These are phyloP conservation scores for Pyrus communis DNA, from an alignment of 306 rosid species.

Conservation along the genomic window DNA sequence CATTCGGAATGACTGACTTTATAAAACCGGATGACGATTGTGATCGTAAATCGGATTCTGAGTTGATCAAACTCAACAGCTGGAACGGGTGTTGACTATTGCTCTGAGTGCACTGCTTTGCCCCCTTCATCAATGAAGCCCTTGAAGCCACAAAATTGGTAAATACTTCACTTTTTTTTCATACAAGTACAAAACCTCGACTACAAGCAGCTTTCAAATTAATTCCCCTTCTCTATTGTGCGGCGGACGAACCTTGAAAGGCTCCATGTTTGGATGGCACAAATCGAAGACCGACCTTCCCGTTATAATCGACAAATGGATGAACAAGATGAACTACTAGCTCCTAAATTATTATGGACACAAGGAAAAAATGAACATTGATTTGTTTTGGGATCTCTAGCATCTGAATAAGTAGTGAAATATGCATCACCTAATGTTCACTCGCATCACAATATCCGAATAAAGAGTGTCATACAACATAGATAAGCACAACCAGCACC, in stretches of 20 bases:
- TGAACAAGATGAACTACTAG: slow-evolving; percentile 20
- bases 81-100: slow-evolving; percentile 60
- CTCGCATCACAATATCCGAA: not conserved
- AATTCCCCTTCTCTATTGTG: not conserved
- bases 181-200: not conserved
- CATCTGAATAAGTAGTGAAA: not conserved
- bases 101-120: slow-evolving; percentile 41
- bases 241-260: slow-evolving; percentile 46
- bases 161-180: not conserved
- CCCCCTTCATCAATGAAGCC: slow-evolving; percentile 28
- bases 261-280: slow-evolving; percentile 44
- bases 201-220: slow-evolving; percentile 10
- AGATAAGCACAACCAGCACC: not conserved
- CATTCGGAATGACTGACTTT: slow-evolving; percentile 44
- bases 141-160: slow-evolving; percentile 49
- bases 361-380: not conserved
- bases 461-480: no score
- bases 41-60: slow-evolving; percentile 19
- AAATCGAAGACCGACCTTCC: slow-evolving; percentile 40
- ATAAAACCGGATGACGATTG: slow-evolving; percentile 18
- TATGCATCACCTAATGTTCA: not conserved
- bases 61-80: slow-evolving; percentile 25
- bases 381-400: not conserved
- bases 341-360: not conserved
- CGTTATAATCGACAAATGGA: slow-evolving; percentile 29